Evolutionary conservation across 75 land plant species (phyloP).

Genomic region (Larix kaempferi): DNA sequence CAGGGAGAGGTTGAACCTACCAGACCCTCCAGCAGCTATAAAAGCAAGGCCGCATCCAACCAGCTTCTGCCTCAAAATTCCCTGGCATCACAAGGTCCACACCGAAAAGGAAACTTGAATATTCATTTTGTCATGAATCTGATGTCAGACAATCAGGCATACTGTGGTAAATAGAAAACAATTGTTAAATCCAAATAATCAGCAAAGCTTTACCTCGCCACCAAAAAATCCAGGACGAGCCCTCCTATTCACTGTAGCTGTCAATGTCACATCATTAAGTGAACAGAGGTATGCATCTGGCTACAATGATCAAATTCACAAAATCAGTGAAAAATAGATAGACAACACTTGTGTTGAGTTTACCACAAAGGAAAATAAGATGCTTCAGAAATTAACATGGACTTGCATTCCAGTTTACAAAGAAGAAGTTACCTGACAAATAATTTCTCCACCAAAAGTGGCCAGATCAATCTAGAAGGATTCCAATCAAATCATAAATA

Average conservation of each 20-base stretch:
- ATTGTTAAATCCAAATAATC: not conserved
- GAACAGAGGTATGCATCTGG: conserved; percentile 93
- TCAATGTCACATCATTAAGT: conserved; percentile 73
- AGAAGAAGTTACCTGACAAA: conserved; percentile 64
- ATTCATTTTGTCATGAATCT: conserved; percentile 2
- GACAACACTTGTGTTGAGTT: not conserved
- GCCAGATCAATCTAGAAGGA: conserved; percentile 75
- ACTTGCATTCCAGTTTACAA: not conserved
- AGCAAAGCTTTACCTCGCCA: conserved; percentile 49
- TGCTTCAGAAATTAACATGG: not conserved
- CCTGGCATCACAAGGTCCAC: conserved; percentile 29
- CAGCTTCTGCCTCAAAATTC: conserved; percentile 73
- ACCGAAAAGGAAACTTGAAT: not conserved
- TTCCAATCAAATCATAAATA: not conserved
- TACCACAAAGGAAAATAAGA: not conserved
- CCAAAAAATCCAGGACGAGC: conserved; percentile 37
- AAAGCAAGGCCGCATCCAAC: conserved; percentile 89
- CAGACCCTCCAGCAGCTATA: conserved; percentile 80
- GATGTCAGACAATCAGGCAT: not conserved
- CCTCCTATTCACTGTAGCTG: conserved; percentile 51
- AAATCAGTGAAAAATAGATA: conserved; percentile 7
- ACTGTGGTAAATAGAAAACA: not conserved
- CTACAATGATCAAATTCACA: conserved; percentile 31
- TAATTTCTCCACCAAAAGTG: conserved; percentile 74
- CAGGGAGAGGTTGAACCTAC: conserved; percentile 29